These are phyloP conservation scores for Geopyxis carbonaria DNA, from an alignment of 495 filamentous ascomycete genomes.

Conservation along the genomic window DNA sequence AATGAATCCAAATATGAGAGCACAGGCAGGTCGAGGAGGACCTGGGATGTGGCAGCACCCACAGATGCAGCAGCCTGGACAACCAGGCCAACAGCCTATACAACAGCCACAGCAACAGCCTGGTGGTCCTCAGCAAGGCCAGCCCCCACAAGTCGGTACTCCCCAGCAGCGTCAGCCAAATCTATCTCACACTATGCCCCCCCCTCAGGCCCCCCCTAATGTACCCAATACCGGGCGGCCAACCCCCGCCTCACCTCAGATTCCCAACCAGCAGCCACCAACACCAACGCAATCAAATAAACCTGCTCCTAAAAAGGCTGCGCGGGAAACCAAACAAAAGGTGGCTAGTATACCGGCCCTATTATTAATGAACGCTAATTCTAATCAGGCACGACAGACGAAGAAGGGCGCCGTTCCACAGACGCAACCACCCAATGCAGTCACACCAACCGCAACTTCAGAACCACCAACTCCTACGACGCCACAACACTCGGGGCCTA, in stretches of 20 bases:
- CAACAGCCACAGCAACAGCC: slow-evolving; percentile 23
- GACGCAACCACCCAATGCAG: slow-evolving; percentile 55
- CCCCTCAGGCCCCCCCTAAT: slow-evolving; percentile 62
- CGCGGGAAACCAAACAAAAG: slow-evolving; percentile 53
- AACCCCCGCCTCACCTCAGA: slow-evolving; percentile 64
- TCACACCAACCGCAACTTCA: slow-evolving; percentile 54
- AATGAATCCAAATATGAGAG: slow-evolving; percentile 24
- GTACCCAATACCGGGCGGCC: slow-evolving; percentile 41
- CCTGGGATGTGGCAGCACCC: slow-evolving; percentile 15
- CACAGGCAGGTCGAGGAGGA: slow-evolving; percentile 30
- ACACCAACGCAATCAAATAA: slow-evolving; percentile 71
- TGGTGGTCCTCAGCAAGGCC: slow-evolving; percentile 28
- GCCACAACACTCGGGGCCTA: slow-evolving; percentile 43
- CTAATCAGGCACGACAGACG: slow-evolving; percentile 52
- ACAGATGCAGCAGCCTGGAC: slow-evolving; percentile 27
- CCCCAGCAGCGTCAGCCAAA: slow-evolving; percentile 42
- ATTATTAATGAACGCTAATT: slow-evolving; percentile 35
- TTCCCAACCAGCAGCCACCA: slow-evolving; percentile 57
- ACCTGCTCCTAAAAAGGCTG: slow-evolving; percentile 61
- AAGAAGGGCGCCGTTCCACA: slow-evolving; percentile 53
- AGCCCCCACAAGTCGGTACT: slow-evolving; percentile 40
- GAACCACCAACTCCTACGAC: slow-evolving; percentile 74
- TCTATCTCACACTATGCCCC: slow-evolving; percentile 50
- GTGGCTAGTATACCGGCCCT: too few species aligned
- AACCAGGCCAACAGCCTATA: slow-evolving; percentile 26